Percentiles rank a stretch among this genome's conserved stretches.
Conservation (phyloP, 139 green algal genomes). For the Micractinium sp. region DNA sequence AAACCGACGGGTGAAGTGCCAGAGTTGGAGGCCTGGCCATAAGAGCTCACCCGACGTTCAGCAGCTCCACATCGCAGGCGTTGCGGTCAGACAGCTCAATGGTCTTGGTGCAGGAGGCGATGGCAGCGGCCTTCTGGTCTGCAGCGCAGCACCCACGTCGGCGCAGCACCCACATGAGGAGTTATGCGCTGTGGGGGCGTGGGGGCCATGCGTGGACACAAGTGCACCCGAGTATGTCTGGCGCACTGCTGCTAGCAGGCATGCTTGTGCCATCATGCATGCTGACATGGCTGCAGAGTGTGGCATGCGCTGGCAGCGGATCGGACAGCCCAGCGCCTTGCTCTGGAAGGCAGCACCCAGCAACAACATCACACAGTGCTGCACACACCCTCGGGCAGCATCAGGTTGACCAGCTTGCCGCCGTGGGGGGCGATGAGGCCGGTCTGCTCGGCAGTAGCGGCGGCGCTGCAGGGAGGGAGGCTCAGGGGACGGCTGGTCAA, state of each 20-base stretch:
- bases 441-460: conserved; percentile 28
- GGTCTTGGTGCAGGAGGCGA: conserved; percentile 71
- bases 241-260: too few species aligned
- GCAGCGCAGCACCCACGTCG: not conserved
- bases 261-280: not conserved
- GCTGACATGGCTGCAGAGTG: not conserved
- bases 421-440: conserved; percentile 82
- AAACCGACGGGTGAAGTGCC: too few species aligned
- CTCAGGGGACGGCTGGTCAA: not conserved
- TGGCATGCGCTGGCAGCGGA: too few species aligned
- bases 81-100: conserved; percentile 88
- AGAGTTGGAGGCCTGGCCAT: too few species aligned
- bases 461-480: conserved; percentile 24
- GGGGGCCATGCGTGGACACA: too few species aligned
- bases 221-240: too few species aligned
- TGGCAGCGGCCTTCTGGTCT: conserved; percentile 52
- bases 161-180: not conserved
- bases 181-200: too few species aligned
- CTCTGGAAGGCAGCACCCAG: too few species aligned
- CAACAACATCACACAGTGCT: not conserved
- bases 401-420: conserved; percentile 78
- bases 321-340: too few species aligned
- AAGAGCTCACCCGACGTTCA: conserved; percentile 74
- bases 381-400: conserved; percentile 56
- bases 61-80: conserved; percentile 94